Conservation (phyloP, 495 filamentous ascomycete species). For the Hapsidospora chrysogenum region DNA sequence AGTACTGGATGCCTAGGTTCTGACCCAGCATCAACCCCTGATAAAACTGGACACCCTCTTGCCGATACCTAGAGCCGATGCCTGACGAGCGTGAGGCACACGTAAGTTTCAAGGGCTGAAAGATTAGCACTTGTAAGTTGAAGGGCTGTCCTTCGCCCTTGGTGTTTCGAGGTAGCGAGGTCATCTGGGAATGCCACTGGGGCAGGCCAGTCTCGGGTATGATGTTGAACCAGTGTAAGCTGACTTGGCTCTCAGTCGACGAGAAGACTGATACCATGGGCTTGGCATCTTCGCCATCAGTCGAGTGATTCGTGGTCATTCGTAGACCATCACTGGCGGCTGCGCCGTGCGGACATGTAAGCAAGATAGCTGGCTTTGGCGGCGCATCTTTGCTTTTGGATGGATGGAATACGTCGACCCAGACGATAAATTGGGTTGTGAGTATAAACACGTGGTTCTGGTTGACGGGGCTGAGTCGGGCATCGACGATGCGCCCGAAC, state of each 20-base stretch:
- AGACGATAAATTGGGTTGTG: conserved; percentile 17
- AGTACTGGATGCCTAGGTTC: conserved; percentile 8
- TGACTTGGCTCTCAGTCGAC: conserved; percentile 6
- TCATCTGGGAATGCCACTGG: conserved; percentile 3
- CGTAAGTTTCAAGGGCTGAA: no score
- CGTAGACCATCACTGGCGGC: background rate
- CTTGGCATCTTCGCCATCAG: conserved; percentile 2
- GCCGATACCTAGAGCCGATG: background rate
- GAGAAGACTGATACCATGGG: conserved; percentile 12
- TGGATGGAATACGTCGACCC: background rate
- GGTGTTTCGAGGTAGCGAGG: background rate
- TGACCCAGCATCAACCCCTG: conserved; percentile 8
- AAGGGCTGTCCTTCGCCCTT: conserved; percentile 7
- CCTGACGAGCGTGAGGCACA: no score
- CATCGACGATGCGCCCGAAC: conserved; percentile 29
- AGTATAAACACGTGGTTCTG: conserved; percentile 31
- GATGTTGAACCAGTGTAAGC: conserved; percentile 18
- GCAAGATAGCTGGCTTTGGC: background rate
- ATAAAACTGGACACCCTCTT: conserved; percentile 9
- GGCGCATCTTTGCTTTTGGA: background rate
- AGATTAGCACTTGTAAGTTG: conserved; percentile 3
- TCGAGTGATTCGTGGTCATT: background rate
- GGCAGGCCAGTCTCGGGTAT: conserved; percentile 6
- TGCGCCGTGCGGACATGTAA: background rate
- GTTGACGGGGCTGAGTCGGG: conserved; percentile 23